Percentiles rank a stretch among this genome's conserved stretches.
phyloP scores from a whole-genome alignment of 2,329 filamentous ascomycete species.

The Endoconidiophora laricicola region DNA sequence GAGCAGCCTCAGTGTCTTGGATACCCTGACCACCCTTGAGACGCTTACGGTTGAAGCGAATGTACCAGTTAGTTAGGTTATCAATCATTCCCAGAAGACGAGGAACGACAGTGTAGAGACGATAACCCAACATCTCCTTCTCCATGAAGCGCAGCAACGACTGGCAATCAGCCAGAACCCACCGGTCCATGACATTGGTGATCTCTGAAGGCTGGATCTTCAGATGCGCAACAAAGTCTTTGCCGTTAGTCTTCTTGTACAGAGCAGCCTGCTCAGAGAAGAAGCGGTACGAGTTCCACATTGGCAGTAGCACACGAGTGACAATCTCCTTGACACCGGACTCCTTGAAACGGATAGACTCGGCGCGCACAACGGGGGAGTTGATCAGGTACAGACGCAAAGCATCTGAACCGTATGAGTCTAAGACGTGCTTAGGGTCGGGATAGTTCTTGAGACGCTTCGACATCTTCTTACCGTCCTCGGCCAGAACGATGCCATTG shows the following conservation, averaged over 20 bases:
- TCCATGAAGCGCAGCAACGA: conserved; percentile 84
- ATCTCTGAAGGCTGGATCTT: conserved; percentile 13
- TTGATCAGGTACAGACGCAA: conserved; percentile 18
- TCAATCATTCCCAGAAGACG: conserved; percentile 62
- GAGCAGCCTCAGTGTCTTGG: conserved; percentile 62
- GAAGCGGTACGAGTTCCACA: conserved; percentile 19
- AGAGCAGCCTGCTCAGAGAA: conserved; percentile 16
- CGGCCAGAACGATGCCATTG: conserved; percentile 18
- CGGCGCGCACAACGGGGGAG: conserved; percentile 18
- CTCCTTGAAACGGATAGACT: conserved; percentile 18
- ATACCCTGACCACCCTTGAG: conserved; percentile 56
- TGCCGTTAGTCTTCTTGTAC: conserved; percentile 15
- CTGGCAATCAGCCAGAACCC: conserved; percentile 87
- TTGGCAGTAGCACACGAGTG: conserved; percentile 16
- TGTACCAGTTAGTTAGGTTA: conserved; percentile 85
- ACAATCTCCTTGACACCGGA: conserved; percentile 17
- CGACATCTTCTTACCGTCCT: conserved; percentile 19
- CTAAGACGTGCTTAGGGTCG: conserved; percentile 15
- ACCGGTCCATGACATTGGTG: conserved; percentile 66
- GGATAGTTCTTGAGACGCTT: conserved; percentile 19
- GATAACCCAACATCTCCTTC: conserved; percentile 69
- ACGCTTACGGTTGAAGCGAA: conserved; percentile 70
- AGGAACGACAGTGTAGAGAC: conserved; percentile 71
- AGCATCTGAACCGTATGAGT: conserved; percentile 17
- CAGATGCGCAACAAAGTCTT: conserved; percentile 14